These are phyloP conservation scores for Tetrahymena elliotti DNA, from an alignment of 73 alveolate species.

Conservation along the genomic window DNA sequence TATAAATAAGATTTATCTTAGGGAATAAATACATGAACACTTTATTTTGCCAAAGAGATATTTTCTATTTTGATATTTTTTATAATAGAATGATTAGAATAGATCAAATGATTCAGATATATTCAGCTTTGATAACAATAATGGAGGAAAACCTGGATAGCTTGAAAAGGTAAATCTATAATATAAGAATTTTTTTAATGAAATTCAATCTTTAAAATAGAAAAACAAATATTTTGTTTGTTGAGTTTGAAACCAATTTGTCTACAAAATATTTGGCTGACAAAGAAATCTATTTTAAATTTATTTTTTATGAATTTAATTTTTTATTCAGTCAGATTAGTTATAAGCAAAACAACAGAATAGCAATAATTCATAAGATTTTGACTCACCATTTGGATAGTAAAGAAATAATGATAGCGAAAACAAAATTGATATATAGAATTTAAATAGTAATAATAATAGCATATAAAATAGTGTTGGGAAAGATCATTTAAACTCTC, in stretches of 20 bases:
- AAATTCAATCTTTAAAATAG: neutral
- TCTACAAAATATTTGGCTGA: neutral
- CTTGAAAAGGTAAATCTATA: neutral
- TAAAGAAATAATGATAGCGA: neutral
- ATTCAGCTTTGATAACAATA: neutral
- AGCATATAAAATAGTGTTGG: neutral
- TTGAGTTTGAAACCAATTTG: too few relatives aligned
- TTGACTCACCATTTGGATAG: neutral
- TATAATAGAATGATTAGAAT: neutral
- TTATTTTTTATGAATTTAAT: neutral
- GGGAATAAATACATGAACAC: neutral
- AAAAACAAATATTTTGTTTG: too few relatives aligned
- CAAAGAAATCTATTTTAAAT: neutral
- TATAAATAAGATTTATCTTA: neutral
- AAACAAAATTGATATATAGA: neutral
- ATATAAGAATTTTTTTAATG: neutral
- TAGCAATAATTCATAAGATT: neutral
- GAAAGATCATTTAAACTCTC: neutral
- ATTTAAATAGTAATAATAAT: neutral
- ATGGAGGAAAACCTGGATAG: neutral
- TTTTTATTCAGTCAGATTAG: neutral
- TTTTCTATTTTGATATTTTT: too few relatives aligned
- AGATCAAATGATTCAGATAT: neutral
- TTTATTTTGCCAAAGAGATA: too few relatives aligned
- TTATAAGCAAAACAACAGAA: neutral